phyloP scores from a whole-genome alignment of 345 rosid species.

The Toxicodendron radicans region DNA sequence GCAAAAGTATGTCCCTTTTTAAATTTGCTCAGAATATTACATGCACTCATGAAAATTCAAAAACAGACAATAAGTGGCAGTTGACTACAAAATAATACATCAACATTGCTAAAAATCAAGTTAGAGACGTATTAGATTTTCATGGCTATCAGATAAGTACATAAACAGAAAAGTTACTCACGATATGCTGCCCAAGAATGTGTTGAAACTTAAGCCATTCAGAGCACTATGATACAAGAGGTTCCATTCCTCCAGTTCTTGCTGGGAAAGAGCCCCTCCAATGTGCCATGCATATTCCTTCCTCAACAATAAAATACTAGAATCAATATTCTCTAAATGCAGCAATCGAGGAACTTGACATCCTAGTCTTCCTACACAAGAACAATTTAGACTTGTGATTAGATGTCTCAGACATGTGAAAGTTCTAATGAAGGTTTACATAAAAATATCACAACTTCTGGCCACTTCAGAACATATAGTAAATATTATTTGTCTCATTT shows the following conservation, averaged over 20 bases:
- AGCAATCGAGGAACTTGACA: slow-evolving; percentile 67
- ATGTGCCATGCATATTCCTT: slow-evolving; percentile 92
- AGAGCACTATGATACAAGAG: slow-evolving; percentile 78
- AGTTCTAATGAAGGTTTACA: background rate
- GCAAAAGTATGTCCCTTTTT: background rate
- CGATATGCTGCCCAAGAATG: slow-evolving; percentile 73
- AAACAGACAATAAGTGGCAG: background rate
- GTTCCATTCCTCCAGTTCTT: slow-evolving; percentile 80
- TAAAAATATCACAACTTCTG: background rate
- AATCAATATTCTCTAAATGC: slow-evolving; percentile 44
- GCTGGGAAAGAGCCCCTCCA: slow-evolving; percentile 82
- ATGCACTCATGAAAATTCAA: slow-evolving; percentile 1
- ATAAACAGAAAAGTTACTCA: slow-evolving; percentile 38
- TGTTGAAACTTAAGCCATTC: slow-evolving; percentile 81
- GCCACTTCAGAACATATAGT: background rate
- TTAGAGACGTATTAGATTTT: background rate
- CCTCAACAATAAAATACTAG: slow-evolving; percentile 48
- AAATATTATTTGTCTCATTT: background rate
- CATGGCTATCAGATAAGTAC: background rate
- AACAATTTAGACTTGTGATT: background rate
- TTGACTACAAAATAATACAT: background rate
- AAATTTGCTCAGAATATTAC: no score
- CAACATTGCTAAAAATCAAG: background rate
- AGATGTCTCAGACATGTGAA: background rate
- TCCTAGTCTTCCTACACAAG: slow-evolving; percentile 53